Conservation (phyloP, 768 basidiomycete genomes). For the Floccularia luteovirens region DNA sequence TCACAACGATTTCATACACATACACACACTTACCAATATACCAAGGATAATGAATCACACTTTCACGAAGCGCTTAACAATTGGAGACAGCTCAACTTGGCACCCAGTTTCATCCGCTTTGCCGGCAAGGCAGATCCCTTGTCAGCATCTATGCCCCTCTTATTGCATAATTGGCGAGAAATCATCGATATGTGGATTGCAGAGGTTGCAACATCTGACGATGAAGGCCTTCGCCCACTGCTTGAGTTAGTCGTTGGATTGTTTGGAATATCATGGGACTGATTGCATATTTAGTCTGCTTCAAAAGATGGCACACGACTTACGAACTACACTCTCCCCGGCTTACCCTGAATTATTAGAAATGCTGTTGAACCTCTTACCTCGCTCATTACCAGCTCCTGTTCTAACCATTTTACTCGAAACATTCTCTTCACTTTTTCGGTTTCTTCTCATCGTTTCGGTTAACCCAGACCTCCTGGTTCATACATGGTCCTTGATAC, state of each 20-base stretch:
- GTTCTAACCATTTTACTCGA: conserved; percentile 58
- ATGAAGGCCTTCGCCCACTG: conserved; percentile 67
- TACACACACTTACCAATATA: not conserved
- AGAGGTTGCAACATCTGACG: conserved; percentile 51
- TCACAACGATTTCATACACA: conserved; percentile 6
- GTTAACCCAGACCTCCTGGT: conserved; percentile 45
- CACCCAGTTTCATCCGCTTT: conserved; percentile 68
- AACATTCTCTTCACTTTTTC: conserved; percentile 64
- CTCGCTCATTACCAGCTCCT: conserved; percentile 48
- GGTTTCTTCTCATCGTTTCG: conserved; percentile 62
- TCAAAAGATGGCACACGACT: conserved; percentile 73
- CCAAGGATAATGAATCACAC: conserved; percentile 70
- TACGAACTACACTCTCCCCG: conserved; percentile 69
- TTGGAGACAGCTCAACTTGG: conserved; percentile 76
- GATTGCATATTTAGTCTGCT: conserved; percentile 42
- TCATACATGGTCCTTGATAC: conserved; percentile 53
- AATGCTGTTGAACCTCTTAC: conserved; percentile 49
- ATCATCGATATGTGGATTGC: conserved; percentile 59
- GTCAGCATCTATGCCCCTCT: conserved; percentile 69
- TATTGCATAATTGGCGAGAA: conserved; percentile 74
- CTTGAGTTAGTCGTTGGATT: conserved; percentile 52
- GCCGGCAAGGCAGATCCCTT: conserved; percentile 51
- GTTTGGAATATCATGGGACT: conserved; percentile 3
- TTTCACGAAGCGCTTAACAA: conserved; percentile 69
- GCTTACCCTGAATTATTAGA: conserved; percentile 49